Base-by-base conservation (phyloP, 1,284 basidiomycete species). In the Paramarasmius palmivorus region DNA sequence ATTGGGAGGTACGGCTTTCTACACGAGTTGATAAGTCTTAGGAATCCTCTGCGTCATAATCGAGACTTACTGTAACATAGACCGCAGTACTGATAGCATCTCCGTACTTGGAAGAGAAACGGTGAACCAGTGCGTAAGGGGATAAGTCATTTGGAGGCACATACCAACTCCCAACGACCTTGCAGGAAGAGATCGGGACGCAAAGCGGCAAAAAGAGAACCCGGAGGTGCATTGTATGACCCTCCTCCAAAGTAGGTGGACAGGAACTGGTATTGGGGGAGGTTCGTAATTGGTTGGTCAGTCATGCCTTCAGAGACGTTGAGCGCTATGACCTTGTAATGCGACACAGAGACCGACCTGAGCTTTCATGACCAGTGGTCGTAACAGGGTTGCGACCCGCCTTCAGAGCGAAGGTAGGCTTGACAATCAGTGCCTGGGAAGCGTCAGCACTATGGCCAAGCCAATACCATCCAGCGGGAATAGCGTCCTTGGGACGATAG, bases 211-310 rank as follows among this genome's bases (percentile, higher is more conserved):
- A 51, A 38, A 20, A 51, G 41, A 20, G 49, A 51, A 38, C 49
- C 49, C 17, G 49, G 49, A 42, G 49, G 49, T 12, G 39, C 22
- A 38, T 26, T 42, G 49, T 51, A 51, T 15, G 23, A 17, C 20
- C 17, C 42, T 3, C 39, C 49, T 17, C 49, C 49, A 29, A 51
- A 51, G 37, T 51, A 51, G 9, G 49, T 51, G 2, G 49, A 51
- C 5, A 51, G 49, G 49, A 51, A 51, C 35, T 35, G 47, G 35
- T 49, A 49, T 25, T 49, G 47, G 7, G 47, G 25, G 14, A 49
- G 47, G 23, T 49, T 26, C n/a, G 34, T 9, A 26, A 35, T 34
- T 17, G 47, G 47, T 17, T 49, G 47, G 22, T 49, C 47, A 17
- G 47, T 49, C 47, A 49, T n/a, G 15, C 47, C 47, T 19, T 38